phyloP scores from a whole-genome alignment of 2,329 filamentous ascomycete species.

The Chrysoporthe austroafricana region DNA sequence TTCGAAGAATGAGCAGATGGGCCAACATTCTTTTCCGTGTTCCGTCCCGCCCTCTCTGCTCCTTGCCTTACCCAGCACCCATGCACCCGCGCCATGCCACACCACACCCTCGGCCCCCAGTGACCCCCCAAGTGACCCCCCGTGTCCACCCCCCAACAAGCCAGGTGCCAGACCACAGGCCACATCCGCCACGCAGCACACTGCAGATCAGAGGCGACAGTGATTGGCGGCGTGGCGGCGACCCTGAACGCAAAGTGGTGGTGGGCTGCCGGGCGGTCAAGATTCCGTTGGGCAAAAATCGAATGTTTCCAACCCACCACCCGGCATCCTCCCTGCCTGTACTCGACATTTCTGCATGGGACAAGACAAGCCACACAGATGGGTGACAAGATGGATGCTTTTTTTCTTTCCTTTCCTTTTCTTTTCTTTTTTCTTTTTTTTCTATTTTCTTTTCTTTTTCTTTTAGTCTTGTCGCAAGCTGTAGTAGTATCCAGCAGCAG shows the following conservation, averaged over 20 bases:
- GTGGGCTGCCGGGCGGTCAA: constrained; percentile 17
- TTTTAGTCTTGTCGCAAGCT: too few species aligned
- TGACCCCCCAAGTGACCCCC: background rate
- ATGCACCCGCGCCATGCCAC: too few species aligned
- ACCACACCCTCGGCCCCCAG: too few species aligned
- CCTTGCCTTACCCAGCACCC: too few species aligned
- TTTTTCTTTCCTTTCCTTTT: too few species aligned
- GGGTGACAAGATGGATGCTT: too few species aligned
- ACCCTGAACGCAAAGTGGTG: background rate
- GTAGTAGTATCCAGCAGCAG: too few species aligned
- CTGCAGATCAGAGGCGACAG: constrained; percentile 18
- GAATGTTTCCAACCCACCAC: constrained; percentile 18
- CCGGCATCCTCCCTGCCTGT: constrained; percentile 5
- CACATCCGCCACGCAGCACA: background rate
- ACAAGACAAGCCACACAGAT: background rate
- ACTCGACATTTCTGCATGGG: constrained; percentile 10
- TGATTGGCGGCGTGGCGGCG: constrained; percentile 25
- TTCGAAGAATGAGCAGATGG: constrained; percentile 43
- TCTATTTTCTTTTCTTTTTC: too few species aligned
- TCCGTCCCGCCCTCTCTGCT: constrained; percentile 31
- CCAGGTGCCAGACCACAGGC: background rate
- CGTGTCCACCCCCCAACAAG: background rate
- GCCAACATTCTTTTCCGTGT: constrained; percentile 37
- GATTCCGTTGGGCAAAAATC: constrained; percentile 15
- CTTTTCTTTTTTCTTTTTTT: too few species aligned